Evolutionary conservation across 345 rosid species (phyloP).

Genomic region (Dovyalis caffra): DNA sequence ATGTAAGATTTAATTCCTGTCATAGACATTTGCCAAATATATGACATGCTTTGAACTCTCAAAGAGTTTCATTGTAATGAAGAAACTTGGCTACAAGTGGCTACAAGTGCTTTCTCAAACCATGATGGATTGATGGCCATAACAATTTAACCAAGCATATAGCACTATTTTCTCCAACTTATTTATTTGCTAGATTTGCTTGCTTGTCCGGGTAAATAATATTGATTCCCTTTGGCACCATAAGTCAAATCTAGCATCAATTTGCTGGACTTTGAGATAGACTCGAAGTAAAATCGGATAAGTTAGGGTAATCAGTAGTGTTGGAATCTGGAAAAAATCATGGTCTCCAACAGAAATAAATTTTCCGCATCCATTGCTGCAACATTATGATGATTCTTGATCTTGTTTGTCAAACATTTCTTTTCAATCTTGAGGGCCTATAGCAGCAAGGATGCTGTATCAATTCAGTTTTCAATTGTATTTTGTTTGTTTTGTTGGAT

Average conservation of each 20-base stretch:
- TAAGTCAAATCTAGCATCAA: background rate
- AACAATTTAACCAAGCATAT: background rate
- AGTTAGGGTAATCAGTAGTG: background rate
- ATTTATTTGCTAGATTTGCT: background rate
- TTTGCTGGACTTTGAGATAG: background rate
- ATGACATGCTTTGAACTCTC: too few relatives aligned
- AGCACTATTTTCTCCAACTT: background rate
- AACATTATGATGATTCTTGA: background rate
- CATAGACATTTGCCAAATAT: too few relatives aligned
- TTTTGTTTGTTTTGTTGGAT: background rate
- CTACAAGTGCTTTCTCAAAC: background rate
- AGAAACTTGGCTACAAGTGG: background rate
- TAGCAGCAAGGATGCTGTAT: background rate
- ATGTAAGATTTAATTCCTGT: background rate
- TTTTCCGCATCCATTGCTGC: background rate
- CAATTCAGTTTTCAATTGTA: background rate
- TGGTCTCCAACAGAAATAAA: background rate
- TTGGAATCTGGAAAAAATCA: background rate
- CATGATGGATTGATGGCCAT: background rate
- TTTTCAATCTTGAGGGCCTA: background rate
- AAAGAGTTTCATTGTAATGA: background rate
- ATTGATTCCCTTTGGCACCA: background rate
- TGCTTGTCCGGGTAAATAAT: background rate
- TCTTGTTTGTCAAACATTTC: background rate
- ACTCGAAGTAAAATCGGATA: background rate